Conservation (phyloP, 805 yeast genomes). For the Kockiozyma suomiensis region DNA sequence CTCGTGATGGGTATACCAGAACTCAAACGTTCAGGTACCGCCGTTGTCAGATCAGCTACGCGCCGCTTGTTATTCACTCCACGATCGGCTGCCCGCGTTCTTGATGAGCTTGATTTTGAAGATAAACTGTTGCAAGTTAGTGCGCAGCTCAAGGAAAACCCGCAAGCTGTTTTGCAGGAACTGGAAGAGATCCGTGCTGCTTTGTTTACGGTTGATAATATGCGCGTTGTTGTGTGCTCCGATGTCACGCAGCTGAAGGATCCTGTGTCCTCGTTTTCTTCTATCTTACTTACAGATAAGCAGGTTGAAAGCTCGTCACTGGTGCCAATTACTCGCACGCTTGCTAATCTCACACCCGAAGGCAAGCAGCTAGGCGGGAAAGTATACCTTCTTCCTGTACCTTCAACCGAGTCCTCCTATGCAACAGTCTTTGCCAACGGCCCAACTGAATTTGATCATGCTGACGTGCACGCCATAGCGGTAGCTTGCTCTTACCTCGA, state of each 20-base stretch:
- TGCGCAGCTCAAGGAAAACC: constrained; percentile 49
- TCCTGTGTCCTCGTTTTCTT: constrained; percentile 51
- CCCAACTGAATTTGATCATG: constrained; percentile 56
- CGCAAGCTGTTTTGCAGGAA: constrained; percentile 49
- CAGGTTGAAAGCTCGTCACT: constrained; percentile 26
- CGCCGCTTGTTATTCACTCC: constrained; percentile 55
- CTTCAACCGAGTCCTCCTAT: constrained; percentile 83
- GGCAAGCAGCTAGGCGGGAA: constrained; percentile 57
- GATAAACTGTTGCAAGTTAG: constrained; percentile 53
- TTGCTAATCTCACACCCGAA: constrained; percentile 54
- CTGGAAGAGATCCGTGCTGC: constrained; percentile 57
- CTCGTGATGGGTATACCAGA: constrained; percentile 63
- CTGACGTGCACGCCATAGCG: constrained; percentile 69
- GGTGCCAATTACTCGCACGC: constrained; percentile 47
- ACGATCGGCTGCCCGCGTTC: constrained; percentile 66
- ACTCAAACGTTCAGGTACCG: constrained; percentile 61
- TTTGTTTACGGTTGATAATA: constrained; percentile 59
- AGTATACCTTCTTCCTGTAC: constrained; percentile 69
- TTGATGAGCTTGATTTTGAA: constrained; percentile 69
- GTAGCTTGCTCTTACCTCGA: constrained; percentile 76
- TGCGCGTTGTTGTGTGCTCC: constrained; percentile 72
- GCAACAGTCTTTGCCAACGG: constrained; percentile 61
- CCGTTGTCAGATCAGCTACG: constrained; percentile 67
- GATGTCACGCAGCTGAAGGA: constrained; percentile 55
- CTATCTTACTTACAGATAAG: background rate